Conservation (phyloP, 2,329 filamentous ascomycete genomes). For the Pseudopyrenochaeta lycopersici region DNA sequence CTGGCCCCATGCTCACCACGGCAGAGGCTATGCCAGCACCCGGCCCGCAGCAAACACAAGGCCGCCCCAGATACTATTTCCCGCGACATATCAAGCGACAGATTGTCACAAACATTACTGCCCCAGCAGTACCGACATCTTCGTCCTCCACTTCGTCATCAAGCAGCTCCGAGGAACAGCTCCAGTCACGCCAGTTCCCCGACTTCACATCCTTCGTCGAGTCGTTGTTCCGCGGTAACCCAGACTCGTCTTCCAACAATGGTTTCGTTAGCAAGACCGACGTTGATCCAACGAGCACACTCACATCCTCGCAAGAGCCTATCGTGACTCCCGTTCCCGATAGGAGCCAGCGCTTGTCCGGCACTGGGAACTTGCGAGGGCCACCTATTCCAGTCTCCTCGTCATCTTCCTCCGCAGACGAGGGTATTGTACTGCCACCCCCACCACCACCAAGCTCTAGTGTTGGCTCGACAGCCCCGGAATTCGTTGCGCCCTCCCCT, state of each 20-base stretch:
- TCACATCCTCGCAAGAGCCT: slow-evolving; percentile 16
- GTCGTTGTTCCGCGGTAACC: slow-evolving; percentile 30
- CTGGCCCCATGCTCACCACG: slow-evolving; percentile 55
- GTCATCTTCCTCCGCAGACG: slow-evolving; percentile 2
- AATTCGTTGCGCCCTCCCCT: not conserved
- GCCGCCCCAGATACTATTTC: slow-evolving; percentile 57
- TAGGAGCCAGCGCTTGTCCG: slow-evolving; percentile 1
- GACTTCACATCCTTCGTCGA: slow-evolving; percentile 40
- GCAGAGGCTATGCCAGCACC: slow-evolving; percentile 60
- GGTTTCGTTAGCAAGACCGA: slow-evolving; percentile 17
- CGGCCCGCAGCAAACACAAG: slow-evolving; percentile 44
- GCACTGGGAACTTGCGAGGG: slow-evolving; percentile 12
- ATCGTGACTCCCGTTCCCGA: slow-evolving; percentile 28
- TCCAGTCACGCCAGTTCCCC: slow-evolving; percentile 29
- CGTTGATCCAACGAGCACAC: slow-evolving; percentile 17
- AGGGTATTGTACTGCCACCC: not conserved
- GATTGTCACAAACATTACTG: slow-evolving; percentile 47
- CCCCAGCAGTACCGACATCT: slow-evolving; percentile 33
- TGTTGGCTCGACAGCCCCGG: not conserved
- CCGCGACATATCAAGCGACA: slow-evolving; percentile 58
- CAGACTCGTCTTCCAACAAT: slow-evolving; percentile 15
- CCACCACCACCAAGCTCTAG: slow-evolving; percentile 4
- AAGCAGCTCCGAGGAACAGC: slow-evolving; percentile 25
- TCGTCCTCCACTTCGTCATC: slow-evolving; percentile 25
- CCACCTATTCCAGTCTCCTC: slow-evolving; percentile 8